Evolutionary conservation across 2,329 filamentous ascomycete genomes (phyloP), one percentile per base, ranked within the genome.

Genomic region (Alternaria arbusti): DNA sequence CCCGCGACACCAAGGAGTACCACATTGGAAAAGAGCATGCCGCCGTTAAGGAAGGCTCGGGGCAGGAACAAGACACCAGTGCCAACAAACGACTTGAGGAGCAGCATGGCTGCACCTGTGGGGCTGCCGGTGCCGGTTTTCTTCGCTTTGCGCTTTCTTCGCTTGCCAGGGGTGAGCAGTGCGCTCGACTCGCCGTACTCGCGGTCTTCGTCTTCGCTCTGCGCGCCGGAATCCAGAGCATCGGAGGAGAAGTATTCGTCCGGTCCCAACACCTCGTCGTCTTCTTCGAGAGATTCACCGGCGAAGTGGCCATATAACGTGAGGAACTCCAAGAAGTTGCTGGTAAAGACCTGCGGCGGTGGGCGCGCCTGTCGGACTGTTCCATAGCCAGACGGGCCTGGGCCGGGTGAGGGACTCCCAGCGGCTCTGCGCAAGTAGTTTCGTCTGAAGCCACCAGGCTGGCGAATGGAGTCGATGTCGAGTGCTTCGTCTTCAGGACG

Each of bases 11-110:
- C 87, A 22, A 99, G 84, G n/a, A 99, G 87, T 15, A 99, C 91
- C 55, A 96, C 69, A 76, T 96, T 97, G 74, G 94, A 97, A 81
- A 99, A 99, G 15, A 97, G 83, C 94, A 99, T 98, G 62, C 96
- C 96, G 57, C 96, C 96, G 74, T 97, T 99, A 68, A 97, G 87
- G 77, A 96, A 99, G 5, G 96, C 95, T 51, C 94, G 90, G 0
- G 95, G 95, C 32, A 98, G 84, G 83, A 98, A 98, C 15, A 98
- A 85, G 9, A 98, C 95, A 59, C 95, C 95, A 0, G 96, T 99
- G 20, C 96, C 96, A 51, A 99, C 96, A 77, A 99, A 99, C 0
- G 95, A 98, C 84, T 99, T 99, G 69, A 99, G 88, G 45, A 99
- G 85, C 57, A 99, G 86, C 70, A 97, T 81, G 11, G 92, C 90